These are phyloP conservation scores for Cytospora piceicola DNA, from an alignment of 2,329 filamentous ascomycete genomes.

Conservation along the genomic window DNA sequence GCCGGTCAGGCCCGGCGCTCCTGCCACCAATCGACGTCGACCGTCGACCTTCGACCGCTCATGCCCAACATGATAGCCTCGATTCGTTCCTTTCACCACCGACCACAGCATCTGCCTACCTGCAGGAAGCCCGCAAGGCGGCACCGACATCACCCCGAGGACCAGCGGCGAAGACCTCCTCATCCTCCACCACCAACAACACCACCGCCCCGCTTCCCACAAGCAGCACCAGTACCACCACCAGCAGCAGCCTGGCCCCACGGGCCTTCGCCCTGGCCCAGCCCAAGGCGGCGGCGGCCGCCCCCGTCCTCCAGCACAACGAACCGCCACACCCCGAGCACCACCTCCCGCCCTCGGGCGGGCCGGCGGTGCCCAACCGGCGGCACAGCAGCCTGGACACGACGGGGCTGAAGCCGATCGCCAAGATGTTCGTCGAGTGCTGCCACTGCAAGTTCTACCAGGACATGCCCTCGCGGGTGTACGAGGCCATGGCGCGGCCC, in stretches of 20 bases:
- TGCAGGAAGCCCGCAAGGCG: conserved; percentile 43
- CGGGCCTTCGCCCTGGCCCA: conserved; percentile 23
- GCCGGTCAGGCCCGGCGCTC: conserved; percentile 14
- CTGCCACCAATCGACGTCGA: conserved; percentile 11
- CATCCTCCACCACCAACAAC: not conserved
- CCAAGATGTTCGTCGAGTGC: conserved; percentile 69
- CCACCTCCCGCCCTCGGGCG: conserved; percentile 12
- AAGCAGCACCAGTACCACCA: not conserved
- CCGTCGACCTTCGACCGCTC: not conserved
- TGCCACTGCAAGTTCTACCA: conserved; percentile 67
- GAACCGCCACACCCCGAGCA: too few species aligned
- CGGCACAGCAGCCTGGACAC: conserved; percentile 29
- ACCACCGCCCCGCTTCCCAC: conserved; percentile 22
- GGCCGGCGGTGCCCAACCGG: conserved; percentile 10
- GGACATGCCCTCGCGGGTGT: conserved; percentile 67
- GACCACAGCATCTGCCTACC: conserved; percentile 39
- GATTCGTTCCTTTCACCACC: conserved; percentile 35
- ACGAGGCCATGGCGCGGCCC: conserved; percentile 66
- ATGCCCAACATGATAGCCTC: conserved; percentile 31
- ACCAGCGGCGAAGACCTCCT: conserved; percentile 28
- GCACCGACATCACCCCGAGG: conserved; percentile 36
- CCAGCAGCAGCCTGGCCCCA: conserved; percentile 24
- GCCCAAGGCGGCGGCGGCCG: conserved; percentile 11
- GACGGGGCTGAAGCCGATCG: conserved; percentile 46
- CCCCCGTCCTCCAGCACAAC: conserved; percentile 1